Conservation (phyloP, 2,329 filamentous ascomycete genomes). For the Colletotrichum sp. region DNA sequence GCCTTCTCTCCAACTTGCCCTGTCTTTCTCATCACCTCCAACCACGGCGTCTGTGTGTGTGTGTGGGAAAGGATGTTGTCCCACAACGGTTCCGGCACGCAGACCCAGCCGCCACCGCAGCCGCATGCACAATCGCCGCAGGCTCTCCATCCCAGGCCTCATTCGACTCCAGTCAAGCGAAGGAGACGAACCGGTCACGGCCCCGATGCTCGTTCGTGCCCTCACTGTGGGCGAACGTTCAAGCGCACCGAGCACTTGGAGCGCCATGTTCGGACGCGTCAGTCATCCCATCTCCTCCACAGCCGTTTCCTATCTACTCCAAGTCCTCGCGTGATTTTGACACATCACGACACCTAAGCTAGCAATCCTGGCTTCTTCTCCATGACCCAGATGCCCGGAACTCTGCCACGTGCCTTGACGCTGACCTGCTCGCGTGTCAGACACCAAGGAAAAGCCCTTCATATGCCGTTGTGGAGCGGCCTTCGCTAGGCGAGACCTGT, state of each 20-base stretch:
- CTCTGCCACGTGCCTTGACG: background rate
- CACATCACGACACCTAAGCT: background rate
- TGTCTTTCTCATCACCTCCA: conserved; percentile 1
- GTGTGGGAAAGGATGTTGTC: conserved; percentile 6
- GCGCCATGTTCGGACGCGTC: conserved; percentile 51
- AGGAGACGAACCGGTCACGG: conserved; percentile 23
- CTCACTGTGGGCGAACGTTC: conserved; percentile 48
- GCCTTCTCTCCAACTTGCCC: conserved; percentile 17
- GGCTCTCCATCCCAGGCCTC: conserved; percentile 13
- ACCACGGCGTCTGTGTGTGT: background rate
- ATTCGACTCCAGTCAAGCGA: conserved; percentile 23
- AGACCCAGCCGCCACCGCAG: background rate
- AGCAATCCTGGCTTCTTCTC: background rate
- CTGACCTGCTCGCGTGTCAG: conserved; percentile 28
- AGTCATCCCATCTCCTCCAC: conserved; percentile 25
- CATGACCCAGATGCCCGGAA: background rate
- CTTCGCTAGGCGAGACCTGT: conserved; percentile 48
- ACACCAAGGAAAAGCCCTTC: conserved; percentile 54
- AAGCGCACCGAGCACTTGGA: conserved; percentile 52
- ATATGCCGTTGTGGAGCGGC: conserved; percentile 48
- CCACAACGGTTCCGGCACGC: background rate
- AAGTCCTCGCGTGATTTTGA: background rate
- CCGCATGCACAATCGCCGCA: conserved; percentile 10
- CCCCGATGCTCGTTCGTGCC: conserved; percentile 33
- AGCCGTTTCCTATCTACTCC: background rate